Percentiles rank a stretch among this genome's conserved stretches.
Evolutionary conservation across 768 basidiomycete species (phyloP).

Genomic region (Mycena indigotica): DNA sequence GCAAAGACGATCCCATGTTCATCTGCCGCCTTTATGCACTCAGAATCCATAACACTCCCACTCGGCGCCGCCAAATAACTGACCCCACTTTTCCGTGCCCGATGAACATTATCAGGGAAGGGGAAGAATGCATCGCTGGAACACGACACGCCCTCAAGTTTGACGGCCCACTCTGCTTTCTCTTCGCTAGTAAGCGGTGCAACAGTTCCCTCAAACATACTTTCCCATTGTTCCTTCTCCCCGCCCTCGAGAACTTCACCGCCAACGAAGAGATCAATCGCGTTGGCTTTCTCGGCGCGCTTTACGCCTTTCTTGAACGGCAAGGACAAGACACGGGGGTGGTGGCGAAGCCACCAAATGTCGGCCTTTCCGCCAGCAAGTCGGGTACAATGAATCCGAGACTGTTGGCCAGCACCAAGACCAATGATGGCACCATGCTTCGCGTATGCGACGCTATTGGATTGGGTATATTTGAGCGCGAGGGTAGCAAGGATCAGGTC

Average conservation of each 20-base stretch:
- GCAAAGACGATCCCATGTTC: constrained; percentile 91
- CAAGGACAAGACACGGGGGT: constrained; percentile 87
- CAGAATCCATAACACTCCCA: constrained; percentile 96
- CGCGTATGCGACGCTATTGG: constrained; percentile 97
- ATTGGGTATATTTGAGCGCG: constrained; percentile 98
- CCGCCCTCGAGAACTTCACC: constrained; percentile 87
- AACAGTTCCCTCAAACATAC: constrained; percentile 75
- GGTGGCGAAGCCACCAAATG: constrained; percentile 98
- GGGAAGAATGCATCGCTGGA: constrained; percentile 99
- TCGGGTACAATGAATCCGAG: constrained; percentile 98
- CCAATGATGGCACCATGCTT: constrained; percentile 91
- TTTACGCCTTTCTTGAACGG: constrained; percentile 98
- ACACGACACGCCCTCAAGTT: constrained; percentile 86
- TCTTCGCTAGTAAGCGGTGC: constrained; percentile 67
- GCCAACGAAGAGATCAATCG: constrained; percentile 93
- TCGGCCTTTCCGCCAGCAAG: constrained; percentile 98
- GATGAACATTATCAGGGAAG: constrained; percentile 96
- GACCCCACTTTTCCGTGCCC: constrained; percentile 90
- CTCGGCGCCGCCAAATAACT: constrained; percentile 88
- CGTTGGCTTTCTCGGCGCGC: constrained; percentile 97
- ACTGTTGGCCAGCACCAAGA: constrained; percentile 97
- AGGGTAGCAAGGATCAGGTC: constrained; percentile 96
- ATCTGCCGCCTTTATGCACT: constrained; percentile 95
- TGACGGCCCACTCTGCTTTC: constrained; percentile 68
- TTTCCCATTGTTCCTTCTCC: constrained; percentile 91